Conservation (phyloP, 176 grass and related monocot species). For the Triticum turgidum region DNA sequence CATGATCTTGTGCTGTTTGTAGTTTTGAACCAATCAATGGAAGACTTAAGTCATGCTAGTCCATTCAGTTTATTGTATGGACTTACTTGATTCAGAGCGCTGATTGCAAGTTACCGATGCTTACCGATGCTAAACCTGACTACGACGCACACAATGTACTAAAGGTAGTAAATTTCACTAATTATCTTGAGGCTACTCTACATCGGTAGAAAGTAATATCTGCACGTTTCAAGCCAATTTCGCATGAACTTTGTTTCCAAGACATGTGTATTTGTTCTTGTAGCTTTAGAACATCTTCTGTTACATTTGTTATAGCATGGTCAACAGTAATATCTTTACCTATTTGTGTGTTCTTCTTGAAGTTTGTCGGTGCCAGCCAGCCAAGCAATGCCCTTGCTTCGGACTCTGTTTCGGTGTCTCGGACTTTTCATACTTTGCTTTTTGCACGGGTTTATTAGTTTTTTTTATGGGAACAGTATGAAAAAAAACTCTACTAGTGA, state of each 20-base stretch:
- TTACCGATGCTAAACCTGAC: slow-evolving; percentile 60
- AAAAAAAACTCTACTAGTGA: neutral
- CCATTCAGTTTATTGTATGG: neutral
- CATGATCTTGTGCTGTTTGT: neutral
- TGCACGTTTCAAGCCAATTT: slow-evolving; percentile 22
- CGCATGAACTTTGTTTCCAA: slow-evolving; percentile 36
- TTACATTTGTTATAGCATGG: slow-evolving; percentile 39
- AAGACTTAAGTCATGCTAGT: neutral
- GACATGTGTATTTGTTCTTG: slow-evolving; percentile 57
- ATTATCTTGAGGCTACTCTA: slow-evolving; percentile 22
- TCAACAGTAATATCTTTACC: neutral
- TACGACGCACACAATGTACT: slow-evolving; percentile 49
- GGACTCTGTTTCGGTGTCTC: slow-evolving; percentile 76
- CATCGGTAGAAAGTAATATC: neutral
- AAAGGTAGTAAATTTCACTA: slow-evolving; percentile 42
- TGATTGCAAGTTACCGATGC: slow-evolving; percentile 67
- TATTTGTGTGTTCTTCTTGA: slow-evolving; percentile 38
- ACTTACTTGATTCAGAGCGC: slow-evolving; percentile 40
- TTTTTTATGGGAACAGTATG: neutral
- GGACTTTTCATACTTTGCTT: slow-evolving; percentile 57
- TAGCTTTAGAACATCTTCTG: slow-evolving; percentile 56
- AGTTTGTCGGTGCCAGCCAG: slow-evolving; percentile 80
- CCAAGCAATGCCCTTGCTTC: slow-evolving; percentile 81
- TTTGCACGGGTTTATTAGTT: too few species aligned
- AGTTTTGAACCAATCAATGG: too few species aligned